Evolutionary conservation across 768 basidiomycete genomes (phyloP).

Genomic region (Neoboletus magnificus): DNA sequence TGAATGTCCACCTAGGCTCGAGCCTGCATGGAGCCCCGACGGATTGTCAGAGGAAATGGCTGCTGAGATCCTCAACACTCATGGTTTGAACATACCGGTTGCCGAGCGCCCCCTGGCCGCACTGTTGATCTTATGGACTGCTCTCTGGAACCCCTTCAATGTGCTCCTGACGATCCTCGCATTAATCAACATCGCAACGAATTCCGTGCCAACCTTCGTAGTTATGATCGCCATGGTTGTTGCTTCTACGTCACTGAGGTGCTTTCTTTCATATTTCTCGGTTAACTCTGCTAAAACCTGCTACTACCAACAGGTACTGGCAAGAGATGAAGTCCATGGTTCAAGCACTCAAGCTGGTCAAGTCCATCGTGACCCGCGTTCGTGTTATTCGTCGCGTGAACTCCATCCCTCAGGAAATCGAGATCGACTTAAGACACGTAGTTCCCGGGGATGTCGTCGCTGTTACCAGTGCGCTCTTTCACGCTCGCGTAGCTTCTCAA

Average conservation of each 20-base stretch:
- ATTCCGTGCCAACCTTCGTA: constrained; percentile 31
- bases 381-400: constrained; percentile 29
- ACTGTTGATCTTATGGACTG: constrained; percentile 29
- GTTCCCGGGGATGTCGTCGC: constrained; percentile 34
- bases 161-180: constrained; percentile 32
- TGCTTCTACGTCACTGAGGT: constrained; percentile 34
- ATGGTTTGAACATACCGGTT: constrained; percentile 30
- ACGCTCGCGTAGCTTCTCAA: not conserved
- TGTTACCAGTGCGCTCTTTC: constrained; percentile 26
- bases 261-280: not conserved
- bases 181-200: constrained; percentile 30
- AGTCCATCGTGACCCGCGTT: constrained; percentile 32
- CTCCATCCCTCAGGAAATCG: constrained; percentile 23
- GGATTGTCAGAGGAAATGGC: constrained; percentile 24
- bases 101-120: constrained; percentile 31
- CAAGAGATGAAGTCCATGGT: constrained; percentile 35
- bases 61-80: constrained; percentile 14
- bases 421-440: constrained; percentile 29
- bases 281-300: not conserved
- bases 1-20: constrained; percentile 17
- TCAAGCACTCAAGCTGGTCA: constrained; percentile 34
- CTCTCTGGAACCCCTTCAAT: constrained; percentile 36
- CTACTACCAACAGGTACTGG: constrained; percentile 22
- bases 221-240: constrained; percentile 37
- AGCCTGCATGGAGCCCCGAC: constrained; percentile 23